These are phyloP conservation scores for Eucalyptus erythrocorys DNA, from an alignment of 345 rosid species.

Conservation along the genomic window DNA sequence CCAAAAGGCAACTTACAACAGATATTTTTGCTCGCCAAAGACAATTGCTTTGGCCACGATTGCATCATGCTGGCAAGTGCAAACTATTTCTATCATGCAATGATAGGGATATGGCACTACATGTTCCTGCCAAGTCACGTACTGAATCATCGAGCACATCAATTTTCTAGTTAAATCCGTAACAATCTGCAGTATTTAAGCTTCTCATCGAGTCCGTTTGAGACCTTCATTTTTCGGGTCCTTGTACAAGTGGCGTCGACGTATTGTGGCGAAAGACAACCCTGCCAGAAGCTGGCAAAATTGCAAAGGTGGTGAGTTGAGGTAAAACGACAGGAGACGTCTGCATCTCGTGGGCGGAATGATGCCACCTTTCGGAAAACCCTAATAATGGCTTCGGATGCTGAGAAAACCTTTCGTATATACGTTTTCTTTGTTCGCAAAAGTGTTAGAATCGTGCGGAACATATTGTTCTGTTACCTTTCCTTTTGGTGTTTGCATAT, in stretches of 20 bases:
- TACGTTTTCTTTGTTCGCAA: background rate
- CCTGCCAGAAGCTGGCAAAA: background rate
- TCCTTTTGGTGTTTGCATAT: background rate
- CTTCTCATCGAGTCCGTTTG: background rate
- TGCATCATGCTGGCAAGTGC: background rate
- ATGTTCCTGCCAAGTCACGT: background rate
- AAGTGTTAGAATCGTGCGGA: slow-evolving; percentile 5
- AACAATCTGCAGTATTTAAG: background rate
- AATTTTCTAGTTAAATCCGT: background rate
- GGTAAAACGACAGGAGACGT: background rate
- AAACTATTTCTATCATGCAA: background rate
- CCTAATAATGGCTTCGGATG: background rate
- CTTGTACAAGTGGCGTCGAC: background rate
- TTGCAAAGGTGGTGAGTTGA: background rate
- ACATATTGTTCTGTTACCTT: background rate
- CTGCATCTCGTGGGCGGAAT: background rate
- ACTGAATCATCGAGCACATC: background rate
- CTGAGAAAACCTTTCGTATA: background rate
- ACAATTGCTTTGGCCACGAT: background rate
- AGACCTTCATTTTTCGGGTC: background rate
- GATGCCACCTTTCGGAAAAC: background rate
- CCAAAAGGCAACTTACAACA: background rate
- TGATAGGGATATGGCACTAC: background rate
- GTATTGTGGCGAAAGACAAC: background rate
- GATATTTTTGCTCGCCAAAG: background rate